Conservation (phyloP, 768 basidiomycete species). For the Royoungia palumana region DNA sequence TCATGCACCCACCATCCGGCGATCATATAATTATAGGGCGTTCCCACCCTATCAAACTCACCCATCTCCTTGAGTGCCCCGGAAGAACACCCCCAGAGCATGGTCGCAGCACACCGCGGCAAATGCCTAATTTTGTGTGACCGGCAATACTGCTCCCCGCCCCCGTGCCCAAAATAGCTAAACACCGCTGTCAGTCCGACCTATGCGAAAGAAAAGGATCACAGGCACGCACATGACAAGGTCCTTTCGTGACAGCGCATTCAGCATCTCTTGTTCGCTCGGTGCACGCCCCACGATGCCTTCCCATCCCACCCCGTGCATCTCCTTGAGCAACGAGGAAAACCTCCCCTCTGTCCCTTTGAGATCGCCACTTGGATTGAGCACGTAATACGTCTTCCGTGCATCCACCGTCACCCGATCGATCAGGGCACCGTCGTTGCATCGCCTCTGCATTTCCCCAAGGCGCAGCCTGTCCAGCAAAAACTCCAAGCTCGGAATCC, state of each 20-base stretch:
- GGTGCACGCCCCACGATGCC: conserved; percentile 75
- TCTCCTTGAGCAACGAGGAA: conserved; percentile 68
- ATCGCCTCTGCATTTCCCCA: conserved; percentile 42
- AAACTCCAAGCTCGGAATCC: conserved; percentile 90
- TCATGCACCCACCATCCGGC: conserved; percentile 82
- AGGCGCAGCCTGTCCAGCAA: conserved; percentile 77
- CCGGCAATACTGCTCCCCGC: conserved; percentile 90
- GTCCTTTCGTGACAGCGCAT: conserved; percentile 71
- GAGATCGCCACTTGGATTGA: conserved; percentile 93
- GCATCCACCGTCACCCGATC: conserved; percentile 61
- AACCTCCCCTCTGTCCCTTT: conserved; percentile 80
- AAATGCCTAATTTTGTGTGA: conserved; percentile 83
- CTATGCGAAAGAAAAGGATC: neutral
- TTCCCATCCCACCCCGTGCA: conserved; percentile 77
- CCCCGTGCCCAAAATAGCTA: conserved; percentile 97
- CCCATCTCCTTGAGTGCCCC: conserved; percentile 87
- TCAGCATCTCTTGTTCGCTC: conserved; percentile 78
- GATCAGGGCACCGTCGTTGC: conserved; percentile 16
- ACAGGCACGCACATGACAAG: conserved; percentile 76
- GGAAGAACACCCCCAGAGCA: conserved; percentile 99
- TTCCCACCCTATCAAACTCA: conserved; percentile 89
- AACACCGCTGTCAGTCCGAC: neutral
- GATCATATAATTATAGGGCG: conserved; percentile 94
- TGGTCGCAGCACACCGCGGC: conserved; percentile 83
- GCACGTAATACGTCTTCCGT: conserved; percentile 70